Base-by-base conservation (phyloP, 163 green algal genomes). In the Scenedesmus sp. region DNA sequence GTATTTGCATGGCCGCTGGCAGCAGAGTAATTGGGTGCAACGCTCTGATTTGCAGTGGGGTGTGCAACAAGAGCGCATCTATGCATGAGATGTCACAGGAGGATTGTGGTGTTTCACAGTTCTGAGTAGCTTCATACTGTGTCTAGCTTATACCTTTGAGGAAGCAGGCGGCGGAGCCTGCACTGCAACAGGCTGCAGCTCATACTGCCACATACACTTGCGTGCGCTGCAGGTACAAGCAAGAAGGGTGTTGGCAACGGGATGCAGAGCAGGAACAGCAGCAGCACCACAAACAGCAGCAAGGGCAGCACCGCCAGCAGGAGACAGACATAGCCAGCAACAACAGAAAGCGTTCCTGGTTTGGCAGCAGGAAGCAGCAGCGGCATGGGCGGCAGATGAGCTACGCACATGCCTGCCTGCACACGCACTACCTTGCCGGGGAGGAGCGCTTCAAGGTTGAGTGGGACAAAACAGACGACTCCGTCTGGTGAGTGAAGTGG, bases 381-480 rank as follows among this genome's bases (percentile, higher is more conserved):
- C 51, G 59, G 42, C 76, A 68, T 35, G 88, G 81, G 12, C 81
- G 37, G 42, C 80, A 85, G 7, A n/a, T 89, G 44, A 89, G 46
- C 5, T 92, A 92, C 92, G 95, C 92, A 9, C 94, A 97, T 65
- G 95, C 94, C 70, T 98, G 96, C 56, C 86, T 98, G 79, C 35
- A 91, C 22, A 96, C 96, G 0, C 97, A 99, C 93, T 90, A 95
- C 85, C 92, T 99, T 15, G 92, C 93, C 0, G 97, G 97, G 0
- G 97, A 99, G 94, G 97, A 99, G 95, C 88, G 93, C 0, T 99
- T 98, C 91, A 51, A 89, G 13, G 84, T 99, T 53, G 91, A 97
- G 76, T 97, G 96, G 95, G 88, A 96, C 43, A 73, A 91, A 10
- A 79, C 16, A n/a, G 96, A 98, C 81, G 93, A 97, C 83, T 94